Evolutionary conservation across 768 basidiomycete species (phyloP).

Genomic region (Panaeolus cyanescens): DNA sequence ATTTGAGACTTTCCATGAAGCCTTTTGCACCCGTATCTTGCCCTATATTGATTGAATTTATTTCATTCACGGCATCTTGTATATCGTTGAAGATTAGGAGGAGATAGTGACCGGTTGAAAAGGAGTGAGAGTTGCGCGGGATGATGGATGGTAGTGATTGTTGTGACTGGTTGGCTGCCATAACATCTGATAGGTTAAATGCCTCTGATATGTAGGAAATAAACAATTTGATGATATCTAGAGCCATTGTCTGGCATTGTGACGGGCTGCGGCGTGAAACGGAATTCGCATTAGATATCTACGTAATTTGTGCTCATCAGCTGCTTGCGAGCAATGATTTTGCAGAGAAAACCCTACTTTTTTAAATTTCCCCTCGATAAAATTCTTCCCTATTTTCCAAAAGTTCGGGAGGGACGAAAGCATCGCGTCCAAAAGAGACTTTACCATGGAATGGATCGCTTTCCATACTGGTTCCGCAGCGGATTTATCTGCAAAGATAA

Average conservation of each 20-base stretch:
- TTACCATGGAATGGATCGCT: constrained; percentile 75
- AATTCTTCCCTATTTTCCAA: constrained; percentile 89
- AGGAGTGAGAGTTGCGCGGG: constrained; percentile 75
- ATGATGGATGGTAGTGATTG: constrained; percentile 51
- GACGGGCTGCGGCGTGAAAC: constrained; percentile 72
- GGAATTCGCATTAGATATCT: neutral
- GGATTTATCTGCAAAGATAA: constrained; percentile 54
- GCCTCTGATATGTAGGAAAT: constrained; percentile 80
- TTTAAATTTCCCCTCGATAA: constrained; percentile 92
- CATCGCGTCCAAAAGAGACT: constrained; percentile 85
- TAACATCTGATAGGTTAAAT: constrained; percentile 70
- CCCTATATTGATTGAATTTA: constrained; percentile 78
- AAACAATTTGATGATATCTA: constrained; percentile 83
- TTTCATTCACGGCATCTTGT: constrained; percentile 82
- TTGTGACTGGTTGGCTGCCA: constrained; percentile 30
- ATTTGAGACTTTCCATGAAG: constrained; percentile 79
- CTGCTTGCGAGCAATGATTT: neutral
- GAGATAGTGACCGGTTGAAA: constrained; percentile 83
- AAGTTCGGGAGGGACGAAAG: constrained; percentile 87
- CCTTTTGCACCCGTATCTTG: constrained; percentile 73
- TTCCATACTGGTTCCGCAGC: constrained; percentile 82
- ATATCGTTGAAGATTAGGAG: constrained; percentile 82
- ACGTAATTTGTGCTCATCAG: neutral
- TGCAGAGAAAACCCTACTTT: constrained; percentile 51
- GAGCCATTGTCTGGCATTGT: constrained; percentile 81